Conservation (phyloP, 2,329 filamentous ascomycete species). For the Botryotinia calthae region DNA sequence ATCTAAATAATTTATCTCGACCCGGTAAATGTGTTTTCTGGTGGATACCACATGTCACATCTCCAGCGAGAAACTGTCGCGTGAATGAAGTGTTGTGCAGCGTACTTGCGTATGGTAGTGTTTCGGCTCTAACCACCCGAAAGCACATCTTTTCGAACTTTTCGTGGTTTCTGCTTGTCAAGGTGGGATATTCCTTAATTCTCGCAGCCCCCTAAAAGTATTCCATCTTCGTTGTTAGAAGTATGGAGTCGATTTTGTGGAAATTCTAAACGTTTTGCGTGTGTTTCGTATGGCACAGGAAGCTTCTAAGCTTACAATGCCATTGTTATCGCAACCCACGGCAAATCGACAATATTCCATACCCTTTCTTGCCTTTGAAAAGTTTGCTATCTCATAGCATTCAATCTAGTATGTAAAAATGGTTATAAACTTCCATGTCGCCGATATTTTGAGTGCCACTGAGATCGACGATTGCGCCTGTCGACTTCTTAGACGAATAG, state of each 20-base stretch:
- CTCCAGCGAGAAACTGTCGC: neutral
- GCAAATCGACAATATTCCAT: neutral
- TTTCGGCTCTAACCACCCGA: neutral
- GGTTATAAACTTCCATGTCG: neutral
- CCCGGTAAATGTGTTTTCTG: fast-evolving
- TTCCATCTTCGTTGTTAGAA: neutral
- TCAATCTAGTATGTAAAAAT: neutral
- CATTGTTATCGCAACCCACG: neutral
- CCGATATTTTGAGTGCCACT: neutral
- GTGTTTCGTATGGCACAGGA: neutral
- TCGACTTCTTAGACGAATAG: neutral
- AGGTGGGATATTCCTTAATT: neutral
- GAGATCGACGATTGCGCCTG: neutral
- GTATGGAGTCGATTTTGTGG: neutral
- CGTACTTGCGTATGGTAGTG: neutral
- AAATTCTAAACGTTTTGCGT: neutral
- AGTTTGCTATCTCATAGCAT: neutral
- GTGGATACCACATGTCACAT: neutral
- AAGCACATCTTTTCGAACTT: neutral
- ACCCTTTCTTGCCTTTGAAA: neutral
- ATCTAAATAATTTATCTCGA: neutral
- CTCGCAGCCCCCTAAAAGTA: neutral
- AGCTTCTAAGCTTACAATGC: neutral
- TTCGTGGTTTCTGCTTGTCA: neutral
- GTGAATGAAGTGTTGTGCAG: neutral